phyloP scores from a whole-genome alignment of 2,329 filamentous ascomycete species.

The Talaromyces piceae region DNA sequence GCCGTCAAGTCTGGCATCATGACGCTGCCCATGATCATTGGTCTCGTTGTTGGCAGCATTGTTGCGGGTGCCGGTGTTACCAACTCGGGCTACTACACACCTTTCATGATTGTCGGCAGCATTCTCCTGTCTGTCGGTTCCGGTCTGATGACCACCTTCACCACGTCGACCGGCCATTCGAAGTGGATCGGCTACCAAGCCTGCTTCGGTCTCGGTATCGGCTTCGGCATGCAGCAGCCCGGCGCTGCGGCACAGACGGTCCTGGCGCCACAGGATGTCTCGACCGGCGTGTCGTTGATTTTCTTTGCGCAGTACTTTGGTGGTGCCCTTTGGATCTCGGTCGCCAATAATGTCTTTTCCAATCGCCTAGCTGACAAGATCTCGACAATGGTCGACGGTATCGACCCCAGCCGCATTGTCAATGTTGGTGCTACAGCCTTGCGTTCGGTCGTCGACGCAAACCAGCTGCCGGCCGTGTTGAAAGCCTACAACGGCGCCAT shows the following conservation, averaged over 20 bases:
- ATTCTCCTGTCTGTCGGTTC: conserved; percentile 19
- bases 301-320: conserved; percentile 16
- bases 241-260: conserved; percentile 15
- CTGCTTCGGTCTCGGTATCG: conserved; percentile 15
- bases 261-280: conserved; percentile 19
- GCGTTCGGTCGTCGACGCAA: not conserved
- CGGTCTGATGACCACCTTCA: conserved; percentile 27
- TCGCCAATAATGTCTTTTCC: conserved; percentile 22
- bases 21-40: conserved; percentile 37
- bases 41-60: conserved; percentile 20
- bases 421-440: not conserved
- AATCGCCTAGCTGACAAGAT: conserved; percentile 16
- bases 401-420: conserved; percentile 16
- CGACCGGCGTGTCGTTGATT: conserved; percentile 17
- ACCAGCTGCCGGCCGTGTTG: not conserved
- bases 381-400: not conserved
- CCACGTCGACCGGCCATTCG: conserved; percentile 15
- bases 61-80: conserved; percentile 21
- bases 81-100: conserved; percentile 19
- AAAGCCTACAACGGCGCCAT: not conserved
- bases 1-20: conserved; percentile 30
- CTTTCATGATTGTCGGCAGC: conserved; percentile 20
- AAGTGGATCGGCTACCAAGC: conserved; percentile 20
- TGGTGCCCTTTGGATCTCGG: conserved; percentile 22
- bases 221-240: conserved; percentile 13